Base-by-base conservation (phyloP, 2,329 filamentous ascomycete genomes). In the Penicillium vulpinum region DNA sequence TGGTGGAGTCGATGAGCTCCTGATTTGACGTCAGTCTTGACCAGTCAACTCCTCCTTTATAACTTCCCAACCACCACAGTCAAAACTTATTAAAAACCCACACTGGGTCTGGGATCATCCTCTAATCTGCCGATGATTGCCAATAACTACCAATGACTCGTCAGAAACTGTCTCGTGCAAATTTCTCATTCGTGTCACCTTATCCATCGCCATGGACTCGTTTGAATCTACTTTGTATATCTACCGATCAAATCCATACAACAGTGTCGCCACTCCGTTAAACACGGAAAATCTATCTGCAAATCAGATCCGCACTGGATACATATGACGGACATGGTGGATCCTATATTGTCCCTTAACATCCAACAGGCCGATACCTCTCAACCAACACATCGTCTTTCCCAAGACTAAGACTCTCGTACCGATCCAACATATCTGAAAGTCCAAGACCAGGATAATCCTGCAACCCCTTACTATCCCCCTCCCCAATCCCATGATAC, bases 351-450 rank as follows among this genome's bases (percentile, higher is more conserved):
- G n/a, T n/a, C n/a, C n/a, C n/a, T n/a, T 24, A 64, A 43, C 55
- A 57, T 2, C 36, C 51, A 21, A 31, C 48, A 9, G 56, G 56
- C 6, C 58, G 61, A 41, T 48, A 47, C 54, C 68, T 58, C 49
- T 67, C 64, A 6, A 59, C 41, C 16, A 66, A 56, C 9, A 70
- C 55, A 40, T 69, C 64, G 41, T 75, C 71, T 41, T 73, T 73
- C 3, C 73, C 73, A 47, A 75, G 45, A 56, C 72, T 75, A 53
- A 75, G 58, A 55, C 67, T 73, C 53, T 76, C 73, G 53, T 75
- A 75, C 3, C 67, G 67, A 58, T 73, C 72, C 38, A 76, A 62
- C 73, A 76, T 76, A 24, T 75, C 72, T 16, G 65, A 72, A 2
- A 76, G 60, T 8, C 65, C 62, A 35, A 70, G 41, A 5, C 67